phyloP scores from a whole-genome alignment of 345 rosid genomes.

The Brassica nigra region DNA sequence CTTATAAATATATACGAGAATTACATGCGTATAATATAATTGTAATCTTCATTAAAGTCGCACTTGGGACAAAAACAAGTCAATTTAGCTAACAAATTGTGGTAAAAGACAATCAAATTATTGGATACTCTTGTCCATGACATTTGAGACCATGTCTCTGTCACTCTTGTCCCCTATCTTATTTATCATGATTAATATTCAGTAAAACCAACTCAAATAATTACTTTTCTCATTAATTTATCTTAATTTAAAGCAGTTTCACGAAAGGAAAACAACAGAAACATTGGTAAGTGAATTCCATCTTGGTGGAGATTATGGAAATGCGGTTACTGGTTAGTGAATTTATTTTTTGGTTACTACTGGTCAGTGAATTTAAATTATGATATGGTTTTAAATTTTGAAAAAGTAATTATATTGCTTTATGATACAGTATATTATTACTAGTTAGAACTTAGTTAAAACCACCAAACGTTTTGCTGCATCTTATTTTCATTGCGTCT shows the following conservation, averaged over 20 bases:
- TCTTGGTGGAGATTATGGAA: background rate
- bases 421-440: background rate
- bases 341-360: background rate
- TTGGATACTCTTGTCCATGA: slow-evolving; percentile 42
- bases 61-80: slow-evolving; percentile 17
- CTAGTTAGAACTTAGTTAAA: background rate
- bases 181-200: slow-evolving; percentile 28
- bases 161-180: slow-evolving; percentile 44
- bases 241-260: background rate
- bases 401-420: background rate
- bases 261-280: slow-evolving; percentile 16
- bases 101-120: slow-evolving; percentile 35
- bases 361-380: background rate
- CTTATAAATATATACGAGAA: background rate
- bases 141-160: slow-evolving; percentile 41
- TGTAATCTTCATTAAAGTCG: slow-evolving; percentile 5
- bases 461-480: background rate
- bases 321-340: background rate
- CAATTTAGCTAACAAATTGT: slow-evolving; percentile 9
- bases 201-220: slow-evolving; percentile 35
- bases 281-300: slow-evolving; percentile 15
- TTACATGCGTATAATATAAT: background rate
- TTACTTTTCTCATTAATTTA: slow-evolving; percentile 9
- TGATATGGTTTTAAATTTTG: background rate
- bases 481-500: background rate